Evolutionary conservation across 345 rosid species (phyloP).

Genomic region (Cardiospermum halicacabum): DNA sequence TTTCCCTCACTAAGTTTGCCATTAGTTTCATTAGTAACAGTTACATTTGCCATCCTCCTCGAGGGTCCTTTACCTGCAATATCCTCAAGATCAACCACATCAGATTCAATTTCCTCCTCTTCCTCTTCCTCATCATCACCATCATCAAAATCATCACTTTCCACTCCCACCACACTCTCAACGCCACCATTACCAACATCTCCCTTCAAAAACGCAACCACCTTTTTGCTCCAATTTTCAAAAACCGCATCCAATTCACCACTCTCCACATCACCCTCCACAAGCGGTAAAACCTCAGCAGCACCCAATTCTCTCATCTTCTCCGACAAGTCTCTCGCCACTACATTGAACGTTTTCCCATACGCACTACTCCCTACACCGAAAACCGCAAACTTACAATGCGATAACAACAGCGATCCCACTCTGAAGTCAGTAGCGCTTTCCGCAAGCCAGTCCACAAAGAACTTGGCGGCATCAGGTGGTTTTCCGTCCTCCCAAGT

Average conservation of each 20-base stretch:
- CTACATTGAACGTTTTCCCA: constrained; percentile 63
- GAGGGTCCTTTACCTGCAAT: constrained; percentile 92
- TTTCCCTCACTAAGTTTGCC: constrained; percentile 49
- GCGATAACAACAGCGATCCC: constrained; percentile 63
- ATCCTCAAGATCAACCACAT: constrained; percentile 82
- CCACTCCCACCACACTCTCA: constrained; percentile 36
- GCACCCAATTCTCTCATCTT: constrained; percentile 75
- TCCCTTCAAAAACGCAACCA: constrained; percentile 53
- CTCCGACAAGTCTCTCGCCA: constrained; percentile 62
- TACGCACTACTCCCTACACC: constrained; percentile 81
- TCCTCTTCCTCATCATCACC: constrained; percentile 25
- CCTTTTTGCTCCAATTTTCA: constrained; percentile 55
- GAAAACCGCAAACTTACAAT: constrained; percentile 74
- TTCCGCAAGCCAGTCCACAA: constrained; percentile 71
- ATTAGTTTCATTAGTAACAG: constrained; percentile 51
- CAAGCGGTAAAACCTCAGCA: constrained; percentile 49
- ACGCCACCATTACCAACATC: constrained; percentile 28
- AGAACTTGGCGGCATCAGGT: constrained; percentile 57
- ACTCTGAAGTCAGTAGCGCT: constrained; percentile 89
- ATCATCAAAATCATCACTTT: constrained; percentile 34
- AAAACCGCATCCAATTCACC: constrained; percentile 59
- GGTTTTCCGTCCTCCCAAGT: constrained; percentile 89
- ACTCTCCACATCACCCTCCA: constrained; percentile 74
- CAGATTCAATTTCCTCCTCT: constrained; percentile 26
- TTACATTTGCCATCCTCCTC: constrained; percentile 33